Conservation (phyloP, 495 filamentous ascomycete species). For the Daldinia grandis region DNA sequence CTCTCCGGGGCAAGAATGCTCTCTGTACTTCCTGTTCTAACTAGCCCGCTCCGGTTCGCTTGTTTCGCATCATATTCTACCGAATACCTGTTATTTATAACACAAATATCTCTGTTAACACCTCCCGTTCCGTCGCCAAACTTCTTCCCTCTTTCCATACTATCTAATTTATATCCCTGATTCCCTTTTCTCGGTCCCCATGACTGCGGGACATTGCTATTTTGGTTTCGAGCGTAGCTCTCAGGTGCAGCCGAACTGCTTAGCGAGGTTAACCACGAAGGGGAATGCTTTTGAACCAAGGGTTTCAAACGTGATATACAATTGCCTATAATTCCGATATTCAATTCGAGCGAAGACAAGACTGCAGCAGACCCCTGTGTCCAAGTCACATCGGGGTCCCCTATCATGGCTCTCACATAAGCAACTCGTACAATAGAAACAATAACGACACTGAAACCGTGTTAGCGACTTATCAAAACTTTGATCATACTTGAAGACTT, state of each 20-base stretch:
- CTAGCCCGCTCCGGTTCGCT: neutral
- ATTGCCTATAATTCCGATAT: constrained; percentile 17
- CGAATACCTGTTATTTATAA: constrained; percentile 2
- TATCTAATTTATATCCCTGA: constrained; percentile 4
- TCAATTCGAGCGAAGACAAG: constrained; percentile 10
- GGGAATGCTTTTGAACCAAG: constrained; percentile 2
- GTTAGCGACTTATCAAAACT: neutral
- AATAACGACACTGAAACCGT: neutral
- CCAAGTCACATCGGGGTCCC: constrained; percentile 8
- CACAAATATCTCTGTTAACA: neutral
- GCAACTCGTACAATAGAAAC: constrained; percentile 13
- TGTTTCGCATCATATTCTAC: neutral
- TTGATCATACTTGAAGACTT: neutral
- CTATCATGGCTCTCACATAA: constrained; percentile 9
- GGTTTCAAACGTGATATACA: constrained; percentile 9
- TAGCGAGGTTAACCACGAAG: neutral
- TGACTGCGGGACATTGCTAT: neutral
- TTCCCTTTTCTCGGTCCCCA: constrained; percentile 5
- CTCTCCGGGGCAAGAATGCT: constrained; percentile 4
- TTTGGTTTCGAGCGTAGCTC: neutral
- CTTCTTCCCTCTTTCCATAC: neutral
- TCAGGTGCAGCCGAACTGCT: neutral
- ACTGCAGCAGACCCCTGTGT: constrained; percentile 10
- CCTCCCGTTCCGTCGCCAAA: neutral
- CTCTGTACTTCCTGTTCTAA: constrained; percentile 1